Evolutionary conservation across 331 rosid genomes (phyloP), one percentile per base, ranked within the genome.

Genomic region (Cydonia oblonga): DNA sequence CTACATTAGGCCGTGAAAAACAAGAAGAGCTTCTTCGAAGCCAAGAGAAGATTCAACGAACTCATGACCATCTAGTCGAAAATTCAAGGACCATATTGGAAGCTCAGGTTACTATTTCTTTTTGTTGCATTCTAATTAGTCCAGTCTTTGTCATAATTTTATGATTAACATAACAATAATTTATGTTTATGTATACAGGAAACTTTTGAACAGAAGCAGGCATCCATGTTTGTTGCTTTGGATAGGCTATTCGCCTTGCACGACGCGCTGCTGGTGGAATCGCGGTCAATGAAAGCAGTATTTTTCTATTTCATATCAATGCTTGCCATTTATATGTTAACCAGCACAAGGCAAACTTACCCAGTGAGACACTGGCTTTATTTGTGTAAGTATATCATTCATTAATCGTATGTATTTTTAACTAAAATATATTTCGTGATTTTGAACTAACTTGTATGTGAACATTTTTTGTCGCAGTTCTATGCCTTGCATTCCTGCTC

Each of bases 11-110:
- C 20, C 76, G 54, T 26, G 68, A 71, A 29, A 76, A 77, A 44
- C 81, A 77, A 19, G 62, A 77, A 64, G 68, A 58, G 54, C 81
- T 78, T 57, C 63, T 72, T 72, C 77, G 5, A 15, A 33, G 42
- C 35, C 73, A 72, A 9, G 64, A 71, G 18, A 52, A 65, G 28
- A 75, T 78, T 64, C 52, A 72, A 66, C 49, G 2, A 30, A 77
- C 69, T 13, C 76, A 78, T 13, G 77, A 65, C 18, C 66, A 78
- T 44, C 16, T 78, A 32, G 42, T 65, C 2, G 8, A 71, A 53
- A 71, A 78, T 71, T 78, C 81, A 25, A 66, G 46, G 52, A 72
- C 69, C 64, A 71, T 78, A 28, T 66, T 72, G 77, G 56, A 72
- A 28, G 69, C 73, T 57, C 74, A 78, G 66, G 81, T 77, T 5